phyloP scores from a whole-genome alignment of 1,139 yeast species.

The Magnusiomyces suaveolens region DNA sequence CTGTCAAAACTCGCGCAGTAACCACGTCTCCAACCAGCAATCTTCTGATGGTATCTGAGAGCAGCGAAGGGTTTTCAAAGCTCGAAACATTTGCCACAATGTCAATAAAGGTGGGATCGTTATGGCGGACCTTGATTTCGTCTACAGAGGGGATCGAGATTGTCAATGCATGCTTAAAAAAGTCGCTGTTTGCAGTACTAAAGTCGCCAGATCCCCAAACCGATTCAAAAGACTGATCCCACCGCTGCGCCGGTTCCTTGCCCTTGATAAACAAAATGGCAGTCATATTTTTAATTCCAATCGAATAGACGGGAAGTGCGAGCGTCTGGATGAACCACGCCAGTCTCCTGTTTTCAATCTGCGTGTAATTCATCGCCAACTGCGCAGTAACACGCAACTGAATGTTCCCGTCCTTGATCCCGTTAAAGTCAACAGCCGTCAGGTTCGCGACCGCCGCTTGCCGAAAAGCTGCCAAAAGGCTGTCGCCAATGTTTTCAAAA shows the following conservation, averaged over 20 bases:
- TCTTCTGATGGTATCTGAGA: slow-evolving; percentile 19
- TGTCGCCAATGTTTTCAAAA: not conserved
- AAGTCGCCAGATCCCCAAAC: not conserved
- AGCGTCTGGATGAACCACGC: not conserved
- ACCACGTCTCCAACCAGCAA: slow-evolving; percentile 19
- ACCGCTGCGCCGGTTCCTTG: not conserved
- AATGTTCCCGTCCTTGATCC: not conserved
- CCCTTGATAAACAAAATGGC: not conserved
- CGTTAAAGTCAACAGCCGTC: not conserved
- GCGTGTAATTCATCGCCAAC: not conserved
- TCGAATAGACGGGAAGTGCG: not conserved
- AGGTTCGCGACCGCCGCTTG: not conserved
- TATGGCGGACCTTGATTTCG: slow-evolving; percentile 16
- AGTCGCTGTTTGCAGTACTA: not conserved
- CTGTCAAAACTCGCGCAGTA: slow-evolving; percentile 17
- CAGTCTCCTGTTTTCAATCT: not conserved
- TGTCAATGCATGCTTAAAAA: not conserved
- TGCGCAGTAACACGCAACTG: not conserved
- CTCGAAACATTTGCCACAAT: slow-evolving; percentile 20
- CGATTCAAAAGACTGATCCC: not conserved
- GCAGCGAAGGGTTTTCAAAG: slow-evolving; percentile 21
- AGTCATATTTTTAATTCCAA: not conserved
- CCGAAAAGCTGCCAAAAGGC: not conserved
- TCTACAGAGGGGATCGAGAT: slow-evolving; percentile 20
- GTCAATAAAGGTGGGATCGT: slow-evolving; percentile 19